Base-by-base conservation (phyloP, 108 stramenopile species). In the Nitzschia putrida region DNA sequence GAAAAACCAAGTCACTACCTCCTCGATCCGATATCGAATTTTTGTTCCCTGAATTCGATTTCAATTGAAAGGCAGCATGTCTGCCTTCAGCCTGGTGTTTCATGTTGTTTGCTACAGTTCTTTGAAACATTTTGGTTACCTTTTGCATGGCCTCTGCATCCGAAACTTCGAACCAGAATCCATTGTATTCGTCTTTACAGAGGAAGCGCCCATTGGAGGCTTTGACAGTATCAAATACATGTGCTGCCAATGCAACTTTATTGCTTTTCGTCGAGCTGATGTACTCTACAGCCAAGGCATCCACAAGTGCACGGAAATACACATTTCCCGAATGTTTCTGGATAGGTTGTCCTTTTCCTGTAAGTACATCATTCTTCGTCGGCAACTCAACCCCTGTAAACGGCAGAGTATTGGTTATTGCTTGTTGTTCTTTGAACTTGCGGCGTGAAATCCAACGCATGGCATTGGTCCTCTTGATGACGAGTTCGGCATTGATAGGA, bases 311-410 rank as follows among this genome's bases (percentile, higher is more conserved):
- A 9, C 63, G 63, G 8, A 64, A 47, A 8, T 20, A 7, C 20
- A 64, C 22, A 64, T 64, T 64, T 1, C 63, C 63, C 0, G 8
- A 14, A 64, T 64, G 66, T 22, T 2, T 20, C 16, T 69, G 52
- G 34, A 69, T 40, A 3, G 68, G 68, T 16, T 5, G 41, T 2
- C 68, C 68, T 22, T 41, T 57, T 38, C 68, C 68, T 2, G 58
- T 44, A 10, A 69, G 41, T 6, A 69, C 68, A 69, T 69, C 68
- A 29, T 38, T 9, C 16, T 50, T 42, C 9, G 21, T 20, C 0
- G 68, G 68, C 9, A 69, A 12, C 43, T 69, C 68, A 1, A 69
- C 49, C 12, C 54, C 54, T 23, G 2, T 0, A 5, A 55, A 55
- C 8, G 21, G 12, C 54, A 14, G 18, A 3, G 2, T 20, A 9